Evolutionary conservation across 305 asterid species (phyloP), one percentile per base, ranked within the genome.

Genomic region (Fraxinus nigra): DNA sequence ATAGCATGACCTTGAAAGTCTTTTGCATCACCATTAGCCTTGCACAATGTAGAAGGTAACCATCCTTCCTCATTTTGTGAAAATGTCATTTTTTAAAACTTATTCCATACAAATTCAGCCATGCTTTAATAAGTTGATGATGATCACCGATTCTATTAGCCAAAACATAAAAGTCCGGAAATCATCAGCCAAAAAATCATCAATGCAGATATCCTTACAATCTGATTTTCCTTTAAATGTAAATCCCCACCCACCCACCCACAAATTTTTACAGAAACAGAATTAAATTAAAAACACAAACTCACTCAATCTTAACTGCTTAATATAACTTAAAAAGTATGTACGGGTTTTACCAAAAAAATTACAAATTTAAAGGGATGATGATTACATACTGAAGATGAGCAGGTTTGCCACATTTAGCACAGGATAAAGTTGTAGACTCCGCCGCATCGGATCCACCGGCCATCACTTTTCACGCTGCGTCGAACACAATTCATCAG

Each of bases 391-490:
- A 95, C 99, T 94, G 98, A 73, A 94, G 97, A 84, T 85, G 72
- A 83, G 99, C 97, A 54, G 96, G 92, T 83, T 93, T 89, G 84
- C 99, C 95, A 81, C 99, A 95, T 84, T 91, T 91, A 77, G 90
- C 92, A 88, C 99, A 95, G 6, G 89, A 90, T 37, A 90, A 86
- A 56, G 85, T 40, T 65, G 89, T 59, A 46, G 86, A 82, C 70
- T 88, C 95, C 79, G 69, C 88, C 81, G 86, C 88, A 77, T 90
- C 97, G 28, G 98, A 90, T 86, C 91, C 95, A 75, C 90, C 93
- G 56, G 91, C 91, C 98, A 92, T 95, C 79, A 33, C 81, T 74
- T 40, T 14, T 5, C 76, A 26, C 76, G 80, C 87, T 80, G 84
- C 83, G 79, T 81, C 82, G 82, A 82, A 65, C 82, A 80, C 80